These are phyloP conservation scores for Aspergillus quadricinctus DNA, from an alignment of 2,329 filamentous ascomycete species.

Conservation along the genomic window DNA sequence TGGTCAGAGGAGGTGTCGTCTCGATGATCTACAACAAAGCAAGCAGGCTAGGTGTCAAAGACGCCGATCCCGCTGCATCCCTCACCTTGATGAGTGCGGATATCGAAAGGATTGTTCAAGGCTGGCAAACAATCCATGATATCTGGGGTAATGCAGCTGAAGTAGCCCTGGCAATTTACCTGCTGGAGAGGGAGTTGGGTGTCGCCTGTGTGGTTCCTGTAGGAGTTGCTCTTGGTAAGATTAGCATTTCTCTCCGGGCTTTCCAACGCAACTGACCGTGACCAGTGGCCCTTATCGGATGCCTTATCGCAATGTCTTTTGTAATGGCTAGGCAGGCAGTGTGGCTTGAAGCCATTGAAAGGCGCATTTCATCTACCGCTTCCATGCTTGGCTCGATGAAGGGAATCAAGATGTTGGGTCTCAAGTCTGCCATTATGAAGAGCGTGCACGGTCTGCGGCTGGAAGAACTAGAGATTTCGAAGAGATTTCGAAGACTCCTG, in stretches of 20 bases:
- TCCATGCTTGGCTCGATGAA: constrained; percentile 49
- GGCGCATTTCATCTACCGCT: constrained; percentile 46
- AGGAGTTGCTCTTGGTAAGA: constrained; percentile 38
- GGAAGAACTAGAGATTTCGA: constrained; percentile 40
- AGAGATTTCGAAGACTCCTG: constrained; percentile 38
- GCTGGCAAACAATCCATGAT: constrained; percentile 42
- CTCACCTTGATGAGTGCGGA: constrained; percentile 46
- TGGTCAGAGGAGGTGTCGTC: constrained; percentile 42
- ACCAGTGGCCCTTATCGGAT: constrained; percentile 32
- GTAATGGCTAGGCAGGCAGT: constrained; percentile 38
- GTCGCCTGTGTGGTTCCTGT: constrained; percentile 44
- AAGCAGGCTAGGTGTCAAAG: constrained; percentile 27
- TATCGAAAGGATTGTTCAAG: constrained; percentile 41
- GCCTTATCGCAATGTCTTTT: constrained; percentile 32
- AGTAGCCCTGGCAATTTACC: constrained; percentile 44
- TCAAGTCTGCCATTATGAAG: constrained; percentile 39
- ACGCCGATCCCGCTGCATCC: constrained; percentile 34
- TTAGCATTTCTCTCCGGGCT: constrained; percentile 1
- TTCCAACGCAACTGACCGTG: background rate
- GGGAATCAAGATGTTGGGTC: constrained; percentile 48
- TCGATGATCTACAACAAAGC: constrained; percentile 50
- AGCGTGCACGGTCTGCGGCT: constrained; percentile 38
- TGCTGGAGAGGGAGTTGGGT: constrained; percentile 40
- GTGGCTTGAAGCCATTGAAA: constrained; percentile 50
- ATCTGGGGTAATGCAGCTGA: constrained; percentile 44